These are phyloP conservation scores for Penicillium flavigenum DNA, from an alignment of 495 filamentous ascomycete species.

Conservation along the genomic window DNA sequence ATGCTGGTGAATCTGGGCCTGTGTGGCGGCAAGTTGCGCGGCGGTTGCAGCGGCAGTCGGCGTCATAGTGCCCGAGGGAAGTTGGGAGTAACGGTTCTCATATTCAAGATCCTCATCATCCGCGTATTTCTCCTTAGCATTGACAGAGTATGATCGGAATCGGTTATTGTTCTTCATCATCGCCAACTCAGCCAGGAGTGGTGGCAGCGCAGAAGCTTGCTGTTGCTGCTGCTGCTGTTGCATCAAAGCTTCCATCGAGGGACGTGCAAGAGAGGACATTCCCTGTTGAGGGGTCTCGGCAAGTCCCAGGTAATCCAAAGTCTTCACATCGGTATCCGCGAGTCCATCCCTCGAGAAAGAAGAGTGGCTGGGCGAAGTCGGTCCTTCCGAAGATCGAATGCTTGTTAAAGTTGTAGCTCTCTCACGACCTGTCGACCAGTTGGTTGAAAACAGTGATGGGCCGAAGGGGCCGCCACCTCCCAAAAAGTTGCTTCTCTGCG, in stretches of 20 bases:
- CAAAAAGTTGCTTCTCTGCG: conserved; percentile 73
- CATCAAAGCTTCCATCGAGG: conserved; percentile 44
- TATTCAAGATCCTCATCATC: conserved; percentile 89
- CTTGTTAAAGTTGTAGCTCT: conserved; percentile 81
- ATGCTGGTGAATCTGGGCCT: conserved; percentile 89
- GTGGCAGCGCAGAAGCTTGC: conserved; percentile 55
- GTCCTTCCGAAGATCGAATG: conserved; percentile 84
- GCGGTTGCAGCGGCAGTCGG: conserved; percentile 68
- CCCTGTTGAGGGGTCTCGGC: conserved; percentile 89
- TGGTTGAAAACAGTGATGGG: conserved; percentile 82
- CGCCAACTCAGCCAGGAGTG: conserved; percentile 75
- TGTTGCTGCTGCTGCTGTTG: conserved; percentile 59
- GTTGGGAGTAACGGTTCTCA: conserved; percentile 51
- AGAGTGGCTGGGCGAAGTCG: conserved; percentile 83
- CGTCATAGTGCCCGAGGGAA: conserved; percentile 68
- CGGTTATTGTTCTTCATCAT: conserved; percentile 79
- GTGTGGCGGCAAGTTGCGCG: conserved; percentile 73
- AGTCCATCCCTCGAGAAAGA: conserved; percentile 87
- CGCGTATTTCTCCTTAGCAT: conserved; percentile 96
- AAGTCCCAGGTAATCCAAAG: conserved; percentile 91
- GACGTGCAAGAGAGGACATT: conserved; percentile 65
- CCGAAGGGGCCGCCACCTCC: conserved; percentile 74
- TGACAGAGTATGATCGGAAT: conserved; percentile 95
- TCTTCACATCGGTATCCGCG: conserved; percentile 85
- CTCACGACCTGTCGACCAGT: conserved; percentile 74